A percentile compares a stretch with the other conserved stretches of the same genome.
These are phyloP conservation scores for Sporothrix variecibatus DNA, from an alignment of 2,329 filamentous ascomycete genomes.

Conservation along the genomic window DNA sequence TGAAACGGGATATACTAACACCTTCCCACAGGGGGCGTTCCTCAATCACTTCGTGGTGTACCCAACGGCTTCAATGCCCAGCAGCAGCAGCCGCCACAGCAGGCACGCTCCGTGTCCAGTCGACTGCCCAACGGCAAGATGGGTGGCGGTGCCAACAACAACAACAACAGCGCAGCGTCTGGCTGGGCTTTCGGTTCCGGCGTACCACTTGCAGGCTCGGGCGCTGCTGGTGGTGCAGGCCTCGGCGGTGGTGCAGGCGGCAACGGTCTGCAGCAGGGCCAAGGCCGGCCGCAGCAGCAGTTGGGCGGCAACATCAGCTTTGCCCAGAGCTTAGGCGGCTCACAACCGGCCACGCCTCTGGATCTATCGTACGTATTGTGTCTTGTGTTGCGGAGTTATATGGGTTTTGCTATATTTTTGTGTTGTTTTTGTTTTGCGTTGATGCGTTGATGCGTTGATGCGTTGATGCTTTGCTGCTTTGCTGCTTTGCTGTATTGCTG, in stretches of 20 bases:
- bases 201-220: slow-evolving; percentile 59
- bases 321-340: slow-evolving; percentile 65
- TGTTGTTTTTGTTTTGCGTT: not conserved
- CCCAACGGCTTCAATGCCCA: slow-evolving; percentile 61
- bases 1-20: too few relatives aligned
- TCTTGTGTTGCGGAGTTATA: slow-evolving; percentile 5
- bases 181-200: slow-evolving; percentile 65
- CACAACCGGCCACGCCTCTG: slow-evolving; percentile 62
- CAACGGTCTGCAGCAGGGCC: slow-evolving; percentile 50
- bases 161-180: slow-evolving; percentile 45
- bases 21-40: slow-evolving; percentile 53
- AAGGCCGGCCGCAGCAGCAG: slow-evolving; percentile 47
- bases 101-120: slow-evolving; percentile 55
- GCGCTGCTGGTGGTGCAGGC: slow-evolving; percentile 41
- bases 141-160: slow-evolving; percentile 44
- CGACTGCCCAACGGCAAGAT: slow-evolving; percentile 67
- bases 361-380: slow-evolving; percentile 63
- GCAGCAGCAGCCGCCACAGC: slow-evolving; percentile 55
- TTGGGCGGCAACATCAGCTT: slow-evolving; percentile 64
- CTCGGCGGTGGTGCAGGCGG: slow-evolving; percentile 43
- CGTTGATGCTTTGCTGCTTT: not conserved
- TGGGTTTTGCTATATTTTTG: not conserved
- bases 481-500: not conserved
- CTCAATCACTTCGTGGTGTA: slow-evolving; percentile 63
- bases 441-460: not conserved